Conservation (phyloP, 1,139 yeast species). For the Pichia sp. region DNA sequence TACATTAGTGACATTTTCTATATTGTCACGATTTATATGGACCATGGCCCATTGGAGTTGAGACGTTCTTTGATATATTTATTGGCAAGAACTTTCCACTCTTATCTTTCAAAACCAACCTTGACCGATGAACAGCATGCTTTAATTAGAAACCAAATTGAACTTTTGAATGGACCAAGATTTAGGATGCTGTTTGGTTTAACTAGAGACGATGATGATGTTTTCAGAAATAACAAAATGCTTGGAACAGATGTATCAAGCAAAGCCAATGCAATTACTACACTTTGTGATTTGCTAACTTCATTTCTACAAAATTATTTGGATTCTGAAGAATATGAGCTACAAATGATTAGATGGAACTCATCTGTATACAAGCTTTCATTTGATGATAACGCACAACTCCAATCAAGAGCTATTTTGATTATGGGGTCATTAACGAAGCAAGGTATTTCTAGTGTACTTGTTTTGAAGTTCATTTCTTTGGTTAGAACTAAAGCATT, state of each 20-base stretch:
- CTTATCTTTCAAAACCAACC: conserved; percentile 58
- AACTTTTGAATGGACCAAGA: conserved; percentile 63
- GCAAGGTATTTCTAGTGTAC: conserved; percentile 56
- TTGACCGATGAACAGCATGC: conserved; percentile 42
- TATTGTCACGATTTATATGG: conserved; percentile 66
- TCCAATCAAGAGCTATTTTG: conserved; percentile 70
- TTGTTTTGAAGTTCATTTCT: conserved; percentile 37
- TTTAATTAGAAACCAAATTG: conserved; percentile 49
- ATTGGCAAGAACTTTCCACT: conserved; percentile 65
- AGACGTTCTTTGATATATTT: conserved; percentile 64
- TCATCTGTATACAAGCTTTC: conserved; percentile 64
- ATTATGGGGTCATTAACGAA: conserved; percentile 68
- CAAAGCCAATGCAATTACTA: conserved; percentile 55
- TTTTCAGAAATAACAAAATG: conserved; percentile 1
- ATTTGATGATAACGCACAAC: conserved; percentile 52
- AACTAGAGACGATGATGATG: conserved; percentile 50
- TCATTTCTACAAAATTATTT: conserved; percentile 54
- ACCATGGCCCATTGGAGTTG: conserved; percentile 66
- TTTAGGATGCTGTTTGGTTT: conserved; percentile 75
- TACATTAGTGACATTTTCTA: conserved; percentile 72
- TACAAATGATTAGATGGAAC: conserved; percentile 70
- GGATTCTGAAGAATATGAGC: conserved; percentile 41
- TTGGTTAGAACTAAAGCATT: conserved; percentile 7
- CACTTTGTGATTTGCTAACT: conserved; percentile 57
- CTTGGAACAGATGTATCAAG: conserved; percentile 33